Evolutionary conservation across 2,329 filamentous ascomycete species (phyloP).

Genomic region (Colletotrichum acutatum): DNA sequence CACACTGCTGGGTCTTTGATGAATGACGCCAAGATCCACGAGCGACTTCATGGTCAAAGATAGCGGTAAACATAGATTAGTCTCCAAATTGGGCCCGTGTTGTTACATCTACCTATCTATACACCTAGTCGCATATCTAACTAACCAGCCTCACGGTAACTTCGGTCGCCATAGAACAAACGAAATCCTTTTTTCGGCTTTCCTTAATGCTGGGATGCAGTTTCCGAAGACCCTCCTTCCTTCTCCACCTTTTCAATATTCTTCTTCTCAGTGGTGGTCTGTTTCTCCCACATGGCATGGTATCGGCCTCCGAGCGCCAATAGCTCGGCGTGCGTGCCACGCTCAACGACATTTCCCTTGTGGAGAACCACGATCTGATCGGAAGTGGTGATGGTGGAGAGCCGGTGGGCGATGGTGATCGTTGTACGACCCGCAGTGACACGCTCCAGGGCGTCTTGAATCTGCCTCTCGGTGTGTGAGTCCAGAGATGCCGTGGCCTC

Average conservation of each 20-base stretch:
- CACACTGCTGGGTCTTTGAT: background rate
- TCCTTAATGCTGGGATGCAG: slow-evolving; percentile 19
- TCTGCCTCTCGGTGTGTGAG: slow-evolving; percentile 68
- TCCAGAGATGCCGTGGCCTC: slow-evolving; percentile 79
- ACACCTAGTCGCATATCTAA: background rate
- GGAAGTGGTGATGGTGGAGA: slow-evolving; percentile 67
- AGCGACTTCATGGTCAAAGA: background rate
- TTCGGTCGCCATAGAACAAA: background rate
- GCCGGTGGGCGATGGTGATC: slow-evolving; percentile 65
- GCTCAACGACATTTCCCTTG: slow-evolving; percentile 61
- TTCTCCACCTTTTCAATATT: slow-evolving; percentile 31
- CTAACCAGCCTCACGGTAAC: background rate
- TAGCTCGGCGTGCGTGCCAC: slow-evolving; percentile 60
- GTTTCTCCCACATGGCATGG: slow-evolving; percentile 63
- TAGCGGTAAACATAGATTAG: background rate
- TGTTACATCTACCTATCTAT: background rate
- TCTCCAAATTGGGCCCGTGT: background rate
- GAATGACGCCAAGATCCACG: background rate
- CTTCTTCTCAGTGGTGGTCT: slow-evolving; percentile 55
- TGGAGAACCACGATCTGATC: slow-evolving; percentile 66
- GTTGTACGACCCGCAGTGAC: slow-evolving; percentile 62
- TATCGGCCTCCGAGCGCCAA: slow-evolving; percentile 58
- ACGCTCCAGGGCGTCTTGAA: slow-evolving; percentile 63
- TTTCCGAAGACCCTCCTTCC: slow-evolving; percentile 30
- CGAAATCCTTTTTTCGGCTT: background rate